Evolutionary conservation across 2,329 filamentous ascomycete genomes (phyloP).

Genomic region (Aspergillus ibericus): DNA sequence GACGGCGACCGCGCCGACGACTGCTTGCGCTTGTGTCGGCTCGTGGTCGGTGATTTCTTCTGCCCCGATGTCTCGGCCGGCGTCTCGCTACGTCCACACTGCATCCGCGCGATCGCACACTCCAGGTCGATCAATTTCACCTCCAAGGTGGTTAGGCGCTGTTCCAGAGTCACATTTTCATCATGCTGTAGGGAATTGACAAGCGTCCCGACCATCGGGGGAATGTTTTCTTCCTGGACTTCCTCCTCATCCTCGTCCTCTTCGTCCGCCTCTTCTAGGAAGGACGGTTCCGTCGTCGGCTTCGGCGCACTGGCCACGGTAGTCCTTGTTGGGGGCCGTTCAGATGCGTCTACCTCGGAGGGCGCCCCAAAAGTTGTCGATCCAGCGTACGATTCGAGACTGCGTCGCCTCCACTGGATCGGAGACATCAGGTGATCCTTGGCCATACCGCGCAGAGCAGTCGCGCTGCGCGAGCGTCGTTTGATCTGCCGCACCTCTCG

Average conservation of each 20-base stretch:
- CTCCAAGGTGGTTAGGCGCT: constrained; percentile 51
- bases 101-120: constrained; percentile 51
- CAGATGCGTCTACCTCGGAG: constrained; percentile 30
- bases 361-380: constrained; percentile 31
- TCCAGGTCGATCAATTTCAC: constrained; percentile 54
- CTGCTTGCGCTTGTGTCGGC: constrained; percentile 17
- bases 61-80: constrained; percentile 15
- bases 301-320: constrained; percentile 30
- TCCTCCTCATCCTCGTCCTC: constrained; percentile 8
- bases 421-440: constrained; percentile 40
- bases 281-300: constrained; percentile 21
- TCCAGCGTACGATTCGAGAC: constrained; percentile 41
- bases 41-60: constrained; percentile 16
- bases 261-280: constrained; percentile 18
- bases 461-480: constrained; percentile 48
- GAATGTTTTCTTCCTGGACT: constrained; percentile 24
- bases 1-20: constrained; percentile 14
- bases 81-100: constrained; percentile 33
- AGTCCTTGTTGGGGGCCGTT: constrained; percentile 29
- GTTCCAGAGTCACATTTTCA: constrained; percentile 43
- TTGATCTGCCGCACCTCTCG: constrained; percentile 32
- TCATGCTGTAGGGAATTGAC: constrained; percentile 43
- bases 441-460: constrained; percentile 38
- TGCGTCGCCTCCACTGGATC: constrained; percentile 44
- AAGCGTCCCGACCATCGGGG: constrained; percentile 40